Evolutionary conservation across 2,329 filamentous ascomycete species (phyloP).

Genomic region (Berkeleyomyces rouxiae): DNA sequence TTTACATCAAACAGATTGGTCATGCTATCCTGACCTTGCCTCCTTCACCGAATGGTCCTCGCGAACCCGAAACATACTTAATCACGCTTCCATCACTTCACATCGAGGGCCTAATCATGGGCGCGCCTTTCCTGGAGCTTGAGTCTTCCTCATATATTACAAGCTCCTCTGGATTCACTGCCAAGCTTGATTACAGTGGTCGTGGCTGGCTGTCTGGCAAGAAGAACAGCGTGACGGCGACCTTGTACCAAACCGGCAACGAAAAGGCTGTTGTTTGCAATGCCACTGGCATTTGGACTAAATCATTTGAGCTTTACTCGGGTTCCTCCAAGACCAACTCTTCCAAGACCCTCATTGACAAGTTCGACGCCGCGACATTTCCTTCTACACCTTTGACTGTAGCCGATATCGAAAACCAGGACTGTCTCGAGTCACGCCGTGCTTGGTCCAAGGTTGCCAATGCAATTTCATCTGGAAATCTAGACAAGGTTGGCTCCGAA

Average conservation of each 20-base stretch:
- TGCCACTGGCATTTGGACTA: constrained; percentile 82
- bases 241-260: constrained; percentile 51
- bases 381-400: constrained; percentile 53
- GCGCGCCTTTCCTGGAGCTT: constrained; percentile 78
- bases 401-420: constrained; percentile 59
- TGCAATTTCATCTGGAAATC: constrained; percentile 60
- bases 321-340: constrained; percentile 36
- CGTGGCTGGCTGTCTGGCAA: constrained; percentile 91
- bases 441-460: constrained; percentile 78
- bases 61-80: constrained; percentile 53
- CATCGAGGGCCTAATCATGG: constrained; percentile 81
- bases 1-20: constrained; percentile 87
- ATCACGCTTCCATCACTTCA: constrained; percentile 85
- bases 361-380: constrained; percentile 41
- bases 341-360: constrained; percentile 33
- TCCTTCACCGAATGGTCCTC: constrained; percentile 19
- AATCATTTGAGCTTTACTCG: constrained; percentile 61
- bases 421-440: constrained; percentile 70
- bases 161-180: constrained; percentile 70
- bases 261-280: constrained; percentile 65
- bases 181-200: constrained; percentile 83
- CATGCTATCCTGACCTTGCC: constrained; percentile 71
- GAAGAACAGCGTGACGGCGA: constrained; percentile 77
- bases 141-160: constrained; percentile 73
- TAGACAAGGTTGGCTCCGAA: constrained; percentile 61